Evolutionary conservation across 2,329 filamentous ascomycete genomes (phyloP), one percentile per base, ranked within the genome.

Genomic region (Neopestalotiopsis sp.): DNA sequence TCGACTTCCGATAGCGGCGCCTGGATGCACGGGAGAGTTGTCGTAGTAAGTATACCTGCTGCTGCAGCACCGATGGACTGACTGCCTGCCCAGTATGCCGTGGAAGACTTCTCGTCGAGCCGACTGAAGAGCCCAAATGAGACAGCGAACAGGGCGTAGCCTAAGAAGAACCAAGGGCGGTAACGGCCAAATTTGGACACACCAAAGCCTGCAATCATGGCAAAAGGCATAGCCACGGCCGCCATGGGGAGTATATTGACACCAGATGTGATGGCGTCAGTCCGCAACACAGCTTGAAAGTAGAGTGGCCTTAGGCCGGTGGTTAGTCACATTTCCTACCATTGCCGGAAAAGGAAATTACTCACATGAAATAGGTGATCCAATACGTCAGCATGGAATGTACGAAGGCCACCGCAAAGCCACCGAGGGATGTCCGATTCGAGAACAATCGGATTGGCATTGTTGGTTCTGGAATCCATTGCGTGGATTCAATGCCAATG

Each of bases 281-380:
- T 71, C 1, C 73, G 59, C 2, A 75, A 74, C 0, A 85, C 80
- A 1, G 75, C 78, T 67, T 85, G 82, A 71, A 85, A 84, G 71
- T 84, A 86, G 6, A 85, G 71, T 0, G 83, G 82, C 34, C 34
- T n/a, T n/a, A n/a, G n/a, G n/a, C n/a, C n/a, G n/a, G n/a, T n/a
- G n/a, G n/a, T n/a, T n/a, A n/a, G n/a, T n/a, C n/a, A n/a, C n/a
- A n/a, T n/a, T n/a, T n/a, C n/a, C n/a, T n/a, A n/a, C n/a, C n/a
- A n/a, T n/a, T n/a, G n/a, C n/a, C n/a, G n/a, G 34, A 38, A 38
- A 38, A 5, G 4, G 2, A 38, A 38, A 38, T n/a, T 38, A 3
- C 34, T 38, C 2, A 38, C 1, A 85, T 67, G 70, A 84, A 84
- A 74, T 79, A 82, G 38, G 78, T 71, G 9, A 75, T 69, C 77